Evolutionary conservation across 2,329 filamentous ascomycete genomes (phyloP), one percentile per base, ranked within the genome.

Genomic region (Zarea fungicola): DNA sequence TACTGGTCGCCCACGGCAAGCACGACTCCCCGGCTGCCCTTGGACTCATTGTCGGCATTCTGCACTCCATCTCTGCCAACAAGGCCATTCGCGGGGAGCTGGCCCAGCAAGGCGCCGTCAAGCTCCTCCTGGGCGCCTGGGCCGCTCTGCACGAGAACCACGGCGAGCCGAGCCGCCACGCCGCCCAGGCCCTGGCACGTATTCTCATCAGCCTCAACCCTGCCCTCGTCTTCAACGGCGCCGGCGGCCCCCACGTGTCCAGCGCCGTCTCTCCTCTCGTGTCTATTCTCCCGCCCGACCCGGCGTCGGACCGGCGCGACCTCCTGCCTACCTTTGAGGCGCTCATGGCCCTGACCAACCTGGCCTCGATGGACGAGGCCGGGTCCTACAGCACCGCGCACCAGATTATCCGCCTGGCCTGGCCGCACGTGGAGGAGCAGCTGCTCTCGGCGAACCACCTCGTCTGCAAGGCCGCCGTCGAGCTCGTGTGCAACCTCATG

Each of bases 51-150:
- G 78, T 88, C 45, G 81, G 83, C 40, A 91, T 96, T 52, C 71
- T 97, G 28, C 80, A 88, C 52, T 82, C 89, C 0, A 72, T 99
- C 5, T 84, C 89, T 16, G 83, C 84, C 58, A 84, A 83, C n/a
- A 75, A 83, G 32, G 81, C 81, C 48, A 76, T 89, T 49, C 83
- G 93, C 10, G 87, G 89, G 1, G 77, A 81, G 42, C 82, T 99
- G 55, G 88, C 90, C 3, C 93, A 97, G 62, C 91, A 97, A 73
- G 93, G 93, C n/a, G 89, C 88, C 2, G 80, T 96, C 16, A 93
- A 87, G 58, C 78, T 96, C 1, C 76, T 97, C 19, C 77, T 97
- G 22, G 79, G 84, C 13, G 78, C 84, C 48, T 83, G 83, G 76
- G 74, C 77, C 11, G 72, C 74, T n/a, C 74, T 89, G 4, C 73